Evolutionary conservation across 2,329 filamentous ascomycete genomes (phyloP).

Genomic region (Pestalotiopsis sp.): DNA sequence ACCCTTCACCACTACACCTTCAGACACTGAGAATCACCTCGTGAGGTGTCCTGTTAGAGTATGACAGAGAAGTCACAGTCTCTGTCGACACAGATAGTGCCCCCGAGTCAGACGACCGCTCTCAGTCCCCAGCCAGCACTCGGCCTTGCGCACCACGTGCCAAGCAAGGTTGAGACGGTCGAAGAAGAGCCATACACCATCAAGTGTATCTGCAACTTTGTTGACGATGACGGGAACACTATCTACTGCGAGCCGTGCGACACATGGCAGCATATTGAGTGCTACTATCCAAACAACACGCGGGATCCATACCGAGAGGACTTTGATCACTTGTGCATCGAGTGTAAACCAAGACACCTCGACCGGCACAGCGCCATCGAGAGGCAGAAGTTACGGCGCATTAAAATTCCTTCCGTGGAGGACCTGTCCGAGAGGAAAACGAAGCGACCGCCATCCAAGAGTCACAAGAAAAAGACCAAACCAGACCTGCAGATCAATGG

Average conservation of each 20-base stretch:
- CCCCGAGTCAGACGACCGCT: conserved; percentile 51
- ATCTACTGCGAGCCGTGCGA: conserved; percentile 96
- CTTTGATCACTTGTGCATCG: conserved; percentile 83
- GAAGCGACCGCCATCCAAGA: conserved; percentile 76
- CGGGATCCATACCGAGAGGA: conserved; percentile 70
- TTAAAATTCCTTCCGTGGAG: conserved; percentile 42
- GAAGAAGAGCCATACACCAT: conserved; percentile 89
- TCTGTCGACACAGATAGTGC: conserved; percentile 57
- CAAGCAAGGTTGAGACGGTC: conserved; percentile 56
- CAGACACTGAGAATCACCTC: conserved; percentile 22
- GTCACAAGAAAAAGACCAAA: conserved; percentile 85
- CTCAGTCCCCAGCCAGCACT: conserved; percentile 40
- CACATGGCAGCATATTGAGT: conserved; percentile 97
- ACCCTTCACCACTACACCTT: conserved; percentile 26
- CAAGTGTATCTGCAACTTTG: conserved; percentile 94
- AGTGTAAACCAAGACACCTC: conserved; percentile 79
- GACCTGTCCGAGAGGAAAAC: conserved; percentile 67
- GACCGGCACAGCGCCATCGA: conserved; percentile 76
- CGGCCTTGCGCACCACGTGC: conserved; percentile 40
- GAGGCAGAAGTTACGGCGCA: conserved; percentile 64
- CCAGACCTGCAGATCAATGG: conserved; percentile 73
- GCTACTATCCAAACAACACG: conserved; percentile 81
- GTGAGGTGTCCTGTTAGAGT: conserved; percentile 53
- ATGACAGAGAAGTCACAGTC: conserved; percentile 62
- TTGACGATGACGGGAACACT: conserved; percentile 95